Evolutionary conservation across 2,329 filamentous ascomycete species (phyloP).

Genomic region (Nemania sp.): DNA sequence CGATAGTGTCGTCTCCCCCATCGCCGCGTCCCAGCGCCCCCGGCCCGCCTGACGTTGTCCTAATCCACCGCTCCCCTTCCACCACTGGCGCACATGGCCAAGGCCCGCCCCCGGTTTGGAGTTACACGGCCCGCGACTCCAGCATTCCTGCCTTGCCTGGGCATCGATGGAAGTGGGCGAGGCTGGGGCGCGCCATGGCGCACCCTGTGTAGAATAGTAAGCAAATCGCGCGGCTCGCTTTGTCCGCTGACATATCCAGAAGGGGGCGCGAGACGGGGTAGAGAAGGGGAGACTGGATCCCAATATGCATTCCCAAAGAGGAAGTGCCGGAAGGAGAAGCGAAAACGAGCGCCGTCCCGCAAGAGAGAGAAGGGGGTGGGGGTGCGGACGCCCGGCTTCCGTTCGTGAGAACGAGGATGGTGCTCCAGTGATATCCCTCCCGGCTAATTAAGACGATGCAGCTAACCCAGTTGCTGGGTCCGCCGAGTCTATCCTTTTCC

Average conservation of each 20-base stretch:
- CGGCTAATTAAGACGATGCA: too few species aligned
- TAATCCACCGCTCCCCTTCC: constrained; percentile 15
- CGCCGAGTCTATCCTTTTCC: too few species aligned
- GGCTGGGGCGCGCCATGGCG: background rate
- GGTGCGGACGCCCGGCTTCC: too few species aligned
- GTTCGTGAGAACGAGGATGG: too few species aligned
- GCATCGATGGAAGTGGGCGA: background rate
- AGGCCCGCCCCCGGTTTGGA: constrained; percentile 14
- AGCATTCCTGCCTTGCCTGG: constrained; percentile 3
- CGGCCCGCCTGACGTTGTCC: constrained; percentile 12
- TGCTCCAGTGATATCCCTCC: too few species aligned
- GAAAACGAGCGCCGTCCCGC: too few species aligned
- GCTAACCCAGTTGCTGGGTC: too few species aligned
- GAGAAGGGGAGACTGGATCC: background rate
- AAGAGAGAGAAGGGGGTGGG: too few species aligned
- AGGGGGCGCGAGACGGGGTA: background rate
- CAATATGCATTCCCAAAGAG: constrained; percentile 11
- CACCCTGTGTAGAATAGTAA: background rate
- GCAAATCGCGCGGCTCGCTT: background rate
- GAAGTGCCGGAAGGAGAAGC: constrained; percentile 23
- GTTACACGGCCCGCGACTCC: constrained; percentile 23
- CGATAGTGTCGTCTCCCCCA: background rate
- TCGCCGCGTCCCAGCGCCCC: constrained; percentile 1
- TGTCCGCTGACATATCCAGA: background rate
- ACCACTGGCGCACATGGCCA: constrained; percentile 10